A percentile compares a stretch with the other conserved stretches of the same genome.
These are phyloP conservation scores for Fusarium sp. DNA, from an alignment of 2,329 filamentous ascomycete genomes.

Conservation along the genomic window DNA sequence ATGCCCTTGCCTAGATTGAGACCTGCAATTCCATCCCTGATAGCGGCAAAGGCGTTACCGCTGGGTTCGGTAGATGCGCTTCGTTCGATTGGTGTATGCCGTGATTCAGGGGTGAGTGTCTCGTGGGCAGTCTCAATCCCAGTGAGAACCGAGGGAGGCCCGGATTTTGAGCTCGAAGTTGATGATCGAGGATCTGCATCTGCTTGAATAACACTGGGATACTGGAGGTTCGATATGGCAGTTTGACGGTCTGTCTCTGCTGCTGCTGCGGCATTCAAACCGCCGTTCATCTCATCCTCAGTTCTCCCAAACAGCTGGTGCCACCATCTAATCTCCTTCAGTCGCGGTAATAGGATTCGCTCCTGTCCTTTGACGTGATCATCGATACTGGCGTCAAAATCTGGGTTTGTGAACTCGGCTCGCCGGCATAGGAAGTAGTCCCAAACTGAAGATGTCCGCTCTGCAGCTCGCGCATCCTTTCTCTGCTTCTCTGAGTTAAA, in stretches of 20 bases:
- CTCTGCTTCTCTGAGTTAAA: conserved; percentile 96
- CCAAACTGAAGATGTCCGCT: conserved; percentile 90
- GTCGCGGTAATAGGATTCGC: conserved; percentile 82
- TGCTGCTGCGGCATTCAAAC: conserved; percentile 66
- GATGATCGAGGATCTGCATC: conserved; percentile 47
- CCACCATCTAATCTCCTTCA: conserved; percentile 93
- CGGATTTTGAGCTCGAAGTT: conserved; percentile 52
- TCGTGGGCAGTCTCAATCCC: conserved; percentile 70
- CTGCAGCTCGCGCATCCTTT: conserved; percentile 73
- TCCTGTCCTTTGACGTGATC: conserved; percentile 85
- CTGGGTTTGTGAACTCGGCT: conserved; percentile 83
- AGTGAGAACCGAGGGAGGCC: conserved; percentile 67
- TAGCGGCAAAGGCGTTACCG: conserved; percentile 58
- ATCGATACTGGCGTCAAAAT: conserved; percentile 80
- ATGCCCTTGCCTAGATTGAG: conserved; percentile 63
- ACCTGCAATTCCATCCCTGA: conserved; percentile 62
- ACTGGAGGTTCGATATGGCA: conserved; percentile 53
- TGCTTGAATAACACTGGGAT: conserved; percentile 45
- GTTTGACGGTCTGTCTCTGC: conserved; percentile 59
- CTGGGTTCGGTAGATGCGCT: conserved; percentile 60
- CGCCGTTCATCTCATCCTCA: conserved; percentile 92
- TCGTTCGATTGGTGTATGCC: conserved; percentile 55
- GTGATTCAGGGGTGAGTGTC: conserved; percentile 58
- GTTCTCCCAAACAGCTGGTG: conserved; percentile 85
- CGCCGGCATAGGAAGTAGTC: conserved; percentile 90